Evolutionary conservation across 352 stramenopile genomes (phyloP), one percentile per base, ranked within the genome.

Genomic region (Phytophthora parvispora): DNA sequence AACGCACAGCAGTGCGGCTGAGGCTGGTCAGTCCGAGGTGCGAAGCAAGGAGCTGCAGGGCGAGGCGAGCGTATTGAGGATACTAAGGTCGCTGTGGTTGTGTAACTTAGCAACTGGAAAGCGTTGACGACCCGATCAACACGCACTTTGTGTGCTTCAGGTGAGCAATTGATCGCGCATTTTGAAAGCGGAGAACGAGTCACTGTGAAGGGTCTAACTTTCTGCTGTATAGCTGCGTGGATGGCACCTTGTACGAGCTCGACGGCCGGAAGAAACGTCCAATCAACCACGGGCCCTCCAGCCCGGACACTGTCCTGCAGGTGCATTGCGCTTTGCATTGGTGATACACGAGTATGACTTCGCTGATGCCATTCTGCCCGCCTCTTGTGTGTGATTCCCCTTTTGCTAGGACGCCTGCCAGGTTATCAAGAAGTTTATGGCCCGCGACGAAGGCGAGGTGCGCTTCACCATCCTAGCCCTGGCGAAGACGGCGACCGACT

Each of bases 111-210:
- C 89, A 97, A 90, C 71, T 98, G 52, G 87, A 95, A 42, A 81
- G 84, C 50, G 80, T 98, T 18, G 87, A 98, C 34, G 96, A 99
- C 54, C 86, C 93, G 8, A 90, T 99, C 68, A 89, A 98, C 66
- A 99, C 96, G n/a, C 97, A 99, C 77, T 99, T 99, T 58, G 84
- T 99, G 29, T 98, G 93, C 69, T 98, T 99, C 72, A 97, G 95
- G 74, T 93, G 59, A 15, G 40, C 3, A 15, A 3, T 2, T 12
- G 18, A 25, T 42, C 10, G 24, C n/a, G n/a, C n/a, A n/a, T n/a
- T n/a, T n/a, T n/a, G n/a, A n/a, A n/a, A n/a, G n/a, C n/a, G n/a
- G n/a, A n/a, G n/a, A n/a, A n/a, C n/a, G n/a, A n/a, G n/a, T n/a
- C n/a, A n/a, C n/a, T n/a, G n/a, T n/a, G n/a, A n/a, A n/a, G n/a